A percentile compares a stretch with the other conserved stretches of the same genome.
phyloP scores from a whole-genome alignment of 805 yeast genomes.

The Cyberlindnera galapagoensis region DNA sequence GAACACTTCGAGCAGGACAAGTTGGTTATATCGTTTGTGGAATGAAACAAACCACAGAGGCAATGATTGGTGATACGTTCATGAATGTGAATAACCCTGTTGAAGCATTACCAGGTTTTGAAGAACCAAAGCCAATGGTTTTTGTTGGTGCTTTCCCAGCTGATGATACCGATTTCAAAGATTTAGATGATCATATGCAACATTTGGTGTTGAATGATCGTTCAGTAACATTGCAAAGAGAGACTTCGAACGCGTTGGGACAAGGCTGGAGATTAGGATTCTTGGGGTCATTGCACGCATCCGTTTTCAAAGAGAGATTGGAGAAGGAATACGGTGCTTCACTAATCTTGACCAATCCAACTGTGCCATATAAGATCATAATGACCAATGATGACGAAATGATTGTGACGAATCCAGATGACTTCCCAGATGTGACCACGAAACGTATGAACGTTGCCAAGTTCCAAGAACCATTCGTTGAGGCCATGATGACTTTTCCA shows the following conservation, averaged over 20 bases:
- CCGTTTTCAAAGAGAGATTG: slow-evolving; percentile 86
- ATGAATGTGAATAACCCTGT: slow-evolving; percentile 53
- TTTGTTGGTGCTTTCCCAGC: slow-evolving; percentile 98
- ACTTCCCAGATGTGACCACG: slow-evolving; percentile 61
- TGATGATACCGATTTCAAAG: slow-evolving; percentile 85
- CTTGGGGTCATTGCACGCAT: slow-evolving; percentile 89
- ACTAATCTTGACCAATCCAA: slow-evolving; percentile 88
- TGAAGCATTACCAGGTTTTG: slow-evolving; percentile 88
- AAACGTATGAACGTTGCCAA: slow-evolving; percentile 36
- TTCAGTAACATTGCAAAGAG: slow-evolving; percentile 82
- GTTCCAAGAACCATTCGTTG: slow-evolving; percentile 83
- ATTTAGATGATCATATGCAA: slow-evolving; percentile 82
- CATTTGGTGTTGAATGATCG: slow-evolving; percentile 88
- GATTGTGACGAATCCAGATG: slow-evolving; percentile 83
- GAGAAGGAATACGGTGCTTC: slow-evolving; percentile 94
- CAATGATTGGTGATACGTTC: slow-evolving; percentile 87
- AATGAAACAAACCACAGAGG: slow-evolving; percentile 81
- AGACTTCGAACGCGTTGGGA: slow-evolving; percentile 89
- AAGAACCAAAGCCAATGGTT: slow-evolving; percentile 97
- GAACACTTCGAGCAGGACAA: slow-evolving; percentile 74
- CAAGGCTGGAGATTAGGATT: slow-evolving; percentile 98
- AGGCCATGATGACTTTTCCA: slow-evolving; percentile 86
- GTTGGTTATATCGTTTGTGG: slow-evolving; percentile 95
- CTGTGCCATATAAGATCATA: slow-evolving; percentile 85
- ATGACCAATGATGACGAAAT: slow-evolving; percentile 57